phyloP scores from a whole-genome alignment of 306 rosid species.

The Pueraria montana region DNA sequence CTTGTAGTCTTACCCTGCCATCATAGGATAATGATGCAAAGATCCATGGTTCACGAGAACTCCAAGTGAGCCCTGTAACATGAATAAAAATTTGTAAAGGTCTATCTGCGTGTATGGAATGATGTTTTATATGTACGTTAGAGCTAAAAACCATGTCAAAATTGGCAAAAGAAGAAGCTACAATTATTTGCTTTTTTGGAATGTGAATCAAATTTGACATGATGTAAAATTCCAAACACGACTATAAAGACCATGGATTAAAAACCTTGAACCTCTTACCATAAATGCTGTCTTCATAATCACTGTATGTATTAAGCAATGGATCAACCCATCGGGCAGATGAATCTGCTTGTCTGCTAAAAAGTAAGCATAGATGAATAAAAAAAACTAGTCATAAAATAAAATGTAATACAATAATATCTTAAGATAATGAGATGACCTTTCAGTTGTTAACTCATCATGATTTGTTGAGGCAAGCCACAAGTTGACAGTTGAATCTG shows the following conservation, averaged over 20 bases:
- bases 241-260: constrained; percentile 9
- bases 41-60: constrained; percentile 95
- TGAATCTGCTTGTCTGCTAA: constrained; percentile 73
- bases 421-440: constrained; percentile 60
- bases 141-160: not conserved
- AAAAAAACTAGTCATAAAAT: constrained; percentile 22
- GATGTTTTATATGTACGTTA: not conserved
- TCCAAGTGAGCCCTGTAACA: constrained; percentile 90
- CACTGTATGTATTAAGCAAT: constrained; percentile 82
- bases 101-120: not conserved
- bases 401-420: not conserved
- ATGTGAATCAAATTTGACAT: not conserved
- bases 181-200: not conserved
- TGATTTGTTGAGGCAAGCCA: constrained; percentile 74
- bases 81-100: constrained; percentile 39
- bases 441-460: constrained; percentile 66
- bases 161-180: constrained; percentile 9
- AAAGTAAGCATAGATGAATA: constrained; percentile 41
- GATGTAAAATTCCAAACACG: not conserved
- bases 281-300: constrained; percentile 95
- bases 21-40: constrained; percentile 96
- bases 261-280: constrained; percentile 59
- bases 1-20: constrained; percentile 86
- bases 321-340: constrained; percentile 67
- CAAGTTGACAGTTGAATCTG: constrained; percentile 90